A percentile compares a stretch with the other conserved stretches of the same genome.
Conservation (phyloP, 1,284 basidiomycete species). For the Stygiomarasmius scandens region DNA sequence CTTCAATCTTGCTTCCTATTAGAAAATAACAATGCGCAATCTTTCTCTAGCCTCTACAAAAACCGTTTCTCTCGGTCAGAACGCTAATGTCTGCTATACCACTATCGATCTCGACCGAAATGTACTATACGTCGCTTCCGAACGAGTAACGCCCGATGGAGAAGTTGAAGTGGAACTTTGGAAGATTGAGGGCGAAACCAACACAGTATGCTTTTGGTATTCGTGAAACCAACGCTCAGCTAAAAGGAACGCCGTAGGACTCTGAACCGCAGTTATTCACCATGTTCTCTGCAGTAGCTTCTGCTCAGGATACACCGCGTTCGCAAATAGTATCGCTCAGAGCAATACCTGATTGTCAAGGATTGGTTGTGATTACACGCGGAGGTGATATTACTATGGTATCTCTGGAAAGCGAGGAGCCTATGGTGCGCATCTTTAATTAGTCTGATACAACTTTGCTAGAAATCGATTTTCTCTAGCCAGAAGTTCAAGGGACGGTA, state of each 20-base stretch:
- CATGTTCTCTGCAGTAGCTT: constrained; percentile 37
- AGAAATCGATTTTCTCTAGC: constrained; percentile 37
- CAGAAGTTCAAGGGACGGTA: constrained; percentile 84
- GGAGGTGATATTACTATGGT: constrained; percentile 81
- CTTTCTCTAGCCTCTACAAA: constrained; percentile 43
- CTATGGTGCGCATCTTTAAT: constrained; percentile 37
- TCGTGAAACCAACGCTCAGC: background rate
- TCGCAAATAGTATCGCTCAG: constrained; percentile 62
- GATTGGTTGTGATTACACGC: constrained; percentile 65
- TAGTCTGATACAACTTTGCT: constrained; percentile 10
- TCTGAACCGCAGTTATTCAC: constrained; percentile 24
- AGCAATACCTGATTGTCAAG: constrained; percentile 67
- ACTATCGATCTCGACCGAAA: constrained; percentile 73
- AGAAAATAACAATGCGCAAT: constrained; percentile 37
- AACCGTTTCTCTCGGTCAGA: constrained; percentile 26
- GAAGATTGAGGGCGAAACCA: constrained; percentile 37
- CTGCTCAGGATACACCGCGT: constrained; percentile 25
- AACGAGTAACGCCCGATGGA: constrained; percentile 49
- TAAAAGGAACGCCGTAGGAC: background rate
- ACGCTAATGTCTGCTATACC: constrained; percentile 45
- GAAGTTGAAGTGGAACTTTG: constrained; percentile 60
- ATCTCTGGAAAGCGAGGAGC: constrained; percentile 55
- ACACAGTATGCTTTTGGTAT: constrained; percentile 16
- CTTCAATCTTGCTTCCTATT: background rate
- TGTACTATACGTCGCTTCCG: constrained; percentile 61